phyloP scores from a whole-genome alignment of 495 filamentous ascomycete genomes.

The Ramalina peruviana region DNA sequence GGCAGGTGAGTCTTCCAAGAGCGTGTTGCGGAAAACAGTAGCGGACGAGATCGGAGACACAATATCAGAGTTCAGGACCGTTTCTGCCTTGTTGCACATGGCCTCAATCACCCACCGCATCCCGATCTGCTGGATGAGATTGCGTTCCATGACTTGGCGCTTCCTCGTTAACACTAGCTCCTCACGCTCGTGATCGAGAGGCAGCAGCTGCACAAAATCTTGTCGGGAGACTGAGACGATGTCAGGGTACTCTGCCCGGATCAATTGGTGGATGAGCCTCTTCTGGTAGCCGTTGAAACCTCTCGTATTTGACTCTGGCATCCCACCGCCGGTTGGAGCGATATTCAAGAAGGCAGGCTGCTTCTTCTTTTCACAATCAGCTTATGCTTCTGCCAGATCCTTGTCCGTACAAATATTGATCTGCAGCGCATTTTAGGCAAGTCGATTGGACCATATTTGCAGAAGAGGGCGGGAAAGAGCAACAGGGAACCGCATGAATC shows the following conservation, averaged over 20 bases:
- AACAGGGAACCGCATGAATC: neutral
- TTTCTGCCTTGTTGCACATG: conserved; percentile 20
- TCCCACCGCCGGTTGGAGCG: neutral
- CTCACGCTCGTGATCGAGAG: conserved; percentile 34
- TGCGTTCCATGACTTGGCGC: conserved; percentile 25
- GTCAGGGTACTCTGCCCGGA: conserved; percentile 47
- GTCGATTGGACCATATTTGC: too few relatives aligned
- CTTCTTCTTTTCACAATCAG: too few relatives aligned
- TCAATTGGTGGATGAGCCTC: conserved; percentile 52
- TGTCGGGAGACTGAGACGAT: conserved; percentile 32
- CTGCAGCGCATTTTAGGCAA: too few relatives aligned
- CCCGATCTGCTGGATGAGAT: conserved; percentile 38
- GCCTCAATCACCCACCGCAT: conserved; percentile 62
- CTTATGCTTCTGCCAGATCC: too few relatives aligned
- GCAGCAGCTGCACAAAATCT: conserved; percentile 39
- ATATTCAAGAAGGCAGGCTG: conserved; percentile 23
- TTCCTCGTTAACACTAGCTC: conserved; percentile 24
- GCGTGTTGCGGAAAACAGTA: neutral
- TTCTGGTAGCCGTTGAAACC: conserved; percentile 40
- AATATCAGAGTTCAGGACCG: neutral
- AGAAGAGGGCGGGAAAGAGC: neutral
- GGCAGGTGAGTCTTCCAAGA: neutral
- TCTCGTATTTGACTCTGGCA: neutral
- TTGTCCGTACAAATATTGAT: too few relatives aligned
- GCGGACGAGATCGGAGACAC: neutral